Evolutionary conservation across 768 basidiomycete species (phyloP), one percentile per base, ranked within the genome.

Genomic region (Mycena rebaudengoi): DNA sequence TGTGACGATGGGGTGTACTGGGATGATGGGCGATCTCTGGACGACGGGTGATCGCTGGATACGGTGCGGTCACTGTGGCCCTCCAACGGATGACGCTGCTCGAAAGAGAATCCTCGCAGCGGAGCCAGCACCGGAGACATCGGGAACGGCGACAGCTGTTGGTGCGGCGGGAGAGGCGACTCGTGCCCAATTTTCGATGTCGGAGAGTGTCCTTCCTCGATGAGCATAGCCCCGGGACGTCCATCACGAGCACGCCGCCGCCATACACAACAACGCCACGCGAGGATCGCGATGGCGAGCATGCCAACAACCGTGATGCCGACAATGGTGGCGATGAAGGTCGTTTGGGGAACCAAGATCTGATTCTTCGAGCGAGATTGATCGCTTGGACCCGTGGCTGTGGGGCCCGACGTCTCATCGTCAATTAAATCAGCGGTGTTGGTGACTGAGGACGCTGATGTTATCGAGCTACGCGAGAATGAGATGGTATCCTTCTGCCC

Each of bases 131-230:
- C 16, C 1, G 13, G 25, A 25, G 37, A 16, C 28, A 50, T 45
- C 11, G 44, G 51, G 26, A 53, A 61, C 20, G 51, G 51, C n/a
- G 52, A 62, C 37, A 54, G 21, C 16, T 45, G 29, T 6, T 43
- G 16, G 44, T 40, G 23, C 3, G 45, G 10, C 1, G 44, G 44
- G 1, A 54, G 41, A 13, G 29, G 14, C 29, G 51, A 28, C n/a
- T 54, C 60, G 8, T 20, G 32, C 14, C 28, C 60, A 21, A 28
- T 26, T 40, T 48, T 48, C 10, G 52, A 41, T 10, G 40, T 7
- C 13, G 28, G 41, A n/a, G n/a, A n/a, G n/a, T n/a, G n/a, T 16
- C 49, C 60, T 43, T 62, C 60, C 16, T 55, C 52, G 33, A 61
- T 53, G 44, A 54, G 41, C 43, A 61, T 21, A n/a, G n/a, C n/a